These are phyloP conservation scores for Albizia julibrissin DNA, from an alignment of 306 rosid species.

Conservation along the genomic window DNA sequence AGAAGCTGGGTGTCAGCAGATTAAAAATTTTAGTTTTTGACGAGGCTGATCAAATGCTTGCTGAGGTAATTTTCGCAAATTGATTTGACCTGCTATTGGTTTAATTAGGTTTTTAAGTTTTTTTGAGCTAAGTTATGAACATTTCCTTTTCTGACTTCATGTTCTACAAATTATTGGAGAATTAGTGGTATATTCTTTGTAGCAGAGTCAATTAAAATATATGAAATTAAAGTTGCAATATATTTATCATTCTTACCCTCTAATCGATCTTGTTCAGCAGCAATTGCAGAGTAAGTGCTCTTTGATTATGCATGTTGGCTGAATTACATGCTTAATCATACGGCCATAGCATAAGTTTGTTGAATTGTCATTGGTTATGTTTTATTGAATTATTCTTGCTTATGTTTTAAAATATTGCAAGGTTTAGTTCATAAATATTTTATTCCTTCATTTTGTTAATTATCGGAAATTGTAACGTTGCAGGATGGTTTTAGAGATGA, in stretches of 20 bases:
- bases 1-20: slow-evolving; percentile 50
- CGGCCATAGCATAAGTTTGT: neutral
- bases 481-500: slow-evolving; percentile 96
- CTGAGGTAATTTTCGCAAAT: slow-evolving; percentile 45
- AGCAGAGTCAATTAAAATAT: neutral
- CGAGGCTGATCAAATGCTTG: slow-evolving; percentile 95
- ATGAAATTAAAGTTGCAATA: neutral
- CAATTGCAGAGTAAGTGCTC: neutral
- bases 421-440: neutral
- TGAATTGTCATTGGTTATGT: neutral
- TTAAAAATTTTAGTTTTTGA: slow-evolving; percentile 86
- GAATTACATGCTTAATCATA: neutral
- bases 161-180: neutral
- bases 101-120: neutral
- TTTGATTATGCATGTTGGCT: neutral
- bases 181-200: neutral
- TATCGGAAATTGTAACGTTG: slow-evolving; percentile 17
- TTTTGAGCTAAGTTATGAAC: neutral
- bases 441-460: neutral
- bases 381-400: neutral
- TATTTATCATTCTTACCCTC: neutral
- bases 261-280: neutral
- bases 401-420: neutral
- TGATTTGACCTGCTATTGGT: neutral
- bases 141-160: neutral